Evolutionary conservation across 2,329 filamentous ascomycete genomes (phyloP).

Genomic region (Nemania bipapillata): DNA sequence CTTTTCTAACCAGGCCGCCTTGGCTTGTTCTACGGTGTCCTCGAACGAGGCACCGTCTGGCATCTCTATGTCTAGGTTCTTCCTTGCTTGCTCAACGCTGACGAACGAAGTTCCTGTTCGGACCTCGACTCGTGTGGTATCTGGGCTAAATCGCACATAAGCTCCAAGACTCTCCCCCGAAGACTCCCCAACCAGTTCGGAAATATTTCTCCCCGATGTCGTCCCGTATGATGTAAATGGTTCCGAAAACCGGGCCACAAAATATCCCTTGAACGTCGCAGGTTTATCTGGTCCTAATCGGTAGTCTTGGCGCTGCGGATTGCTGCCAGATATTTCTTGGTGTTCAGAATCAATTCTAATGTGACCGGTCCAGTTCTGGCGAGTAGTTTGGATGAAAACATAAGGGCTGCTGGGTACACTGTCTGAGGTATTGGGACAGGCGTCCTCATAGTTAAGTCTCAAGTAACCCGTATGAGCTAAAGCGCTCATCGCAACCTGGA

Average conservation of each 20-base stretch:
- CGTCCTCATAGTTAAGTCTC: slow-evolving; percentile 53
- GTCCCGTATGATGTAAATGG: slow-evolving; percentile 55
- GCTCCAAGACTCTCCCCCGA: slow-evolving; percentile 53
- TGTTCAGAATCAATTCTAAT: slow-evolving; percentile 53
- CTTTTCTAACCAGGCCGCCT: slow-evolving; percentile 59
- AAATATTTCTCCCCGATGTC: slow-evolving; percentile 47
- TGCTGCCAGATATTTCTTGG: slow-evolving; percentile 57
- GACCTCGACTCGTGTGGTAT: slow-evolving; percentile 54
- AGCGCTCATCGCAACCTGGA: slow-evolving; percentile 55
- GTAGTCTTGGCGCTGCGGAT: slow-evolving; percentile 60
- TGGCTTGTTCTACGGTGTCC: slow-evolving; percentile 54
- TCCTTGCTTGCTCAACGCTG: slow-evolving; percentile 59
- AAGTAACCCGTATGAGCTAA: slow-evolving; percentile 57
- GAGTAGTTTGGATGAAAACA: slow-evolving; percentile 58
- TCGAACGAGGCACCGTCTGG: slow-evolving; percentile 54
- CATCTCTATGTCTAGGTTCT: slow-evolving; percentile 58
- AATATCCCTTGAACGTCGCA: slow-evolving; percentile 57
- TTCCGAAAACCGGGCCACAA: slow-evolving; percentile 60
- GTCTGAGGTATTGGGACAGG: background rate
- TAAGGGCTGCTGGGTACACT: slow-evolving; percentile 47
- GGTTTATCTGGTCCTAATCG: slow-evolving; percentile 57
- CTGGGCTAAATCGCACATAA: slow-evolving; percentile 54
- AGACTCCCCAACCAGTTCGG: slow-evolving; percentile 39
- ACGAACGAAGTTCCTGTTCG: slow-evolving; percentile 60
- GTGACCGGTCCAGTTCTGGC: slow-evolving; percentile 59